Percentiles rank a stretch among this genome's conserved stretches.
Evolutionary conservation across 352 stramenopile species (phyloP).

Genomic region (Phytophthora crassamura): DNA sequence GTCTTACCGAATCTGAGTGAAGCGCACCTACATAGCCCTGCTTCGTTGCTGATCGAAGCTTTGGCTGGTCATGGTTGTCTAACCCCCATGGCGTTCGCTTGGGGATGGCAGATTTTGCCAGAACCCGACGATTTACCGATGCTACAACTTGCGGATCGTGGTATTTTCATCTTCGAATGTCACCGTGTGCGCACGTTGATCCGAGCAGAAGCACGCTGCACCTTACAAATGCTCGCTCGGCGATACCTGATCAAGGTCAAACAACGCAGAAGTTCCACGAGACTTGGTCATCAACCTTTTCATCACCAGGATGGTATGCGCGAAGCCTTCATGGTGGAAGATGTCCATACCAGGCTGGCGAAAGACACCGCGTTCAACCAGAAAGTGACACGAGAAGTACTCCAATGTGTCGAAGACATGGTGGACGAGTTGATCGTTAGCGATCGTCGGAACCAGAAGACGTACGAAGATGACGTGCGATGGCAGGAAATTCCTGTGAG

Average conservation of each 20-base stretch:
- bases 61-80: constrained; percentile 29
- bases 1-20: constrained; percentile 8
- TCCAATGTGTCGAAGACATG: constrained; percentile 42
- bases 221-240: constrained; percentile 48
- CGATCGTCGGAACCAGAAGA: constrained; percentile 24
- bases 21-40: neutral
- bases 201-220: constrained; percentile 34
- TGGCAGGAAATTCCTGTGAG: constrained; percentile 49
- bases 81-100: constrained; percentile 43
- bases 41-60: constrained; percentile 11
- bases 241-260: constrained; percentile 17
- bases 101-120: constrained; percentile 12
- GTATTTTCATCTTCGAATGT: constrained; percentile 51
- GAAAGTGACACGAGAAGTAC: constrained; percentile 33
- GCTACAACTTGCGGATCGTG: constrained; percentile 45
- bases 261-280: neutral
- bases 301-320: neutral
- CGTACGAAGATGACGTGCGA: constrained; percentile 25
- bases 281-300: neutral
- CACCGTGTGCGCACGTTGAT: constrained; percentile 36
- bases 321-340: constrained; percentile 10
- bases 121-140: constrained; percentile 27
- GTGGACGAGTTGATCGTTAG: constrained; percentile 37
- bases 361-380: constrained; percentile 34
- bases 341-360: constrained; percentile 12